phyloP scores from a whole-genome alignment of 169 alveolate genomes.

The Plasmodium inui region DNA sequence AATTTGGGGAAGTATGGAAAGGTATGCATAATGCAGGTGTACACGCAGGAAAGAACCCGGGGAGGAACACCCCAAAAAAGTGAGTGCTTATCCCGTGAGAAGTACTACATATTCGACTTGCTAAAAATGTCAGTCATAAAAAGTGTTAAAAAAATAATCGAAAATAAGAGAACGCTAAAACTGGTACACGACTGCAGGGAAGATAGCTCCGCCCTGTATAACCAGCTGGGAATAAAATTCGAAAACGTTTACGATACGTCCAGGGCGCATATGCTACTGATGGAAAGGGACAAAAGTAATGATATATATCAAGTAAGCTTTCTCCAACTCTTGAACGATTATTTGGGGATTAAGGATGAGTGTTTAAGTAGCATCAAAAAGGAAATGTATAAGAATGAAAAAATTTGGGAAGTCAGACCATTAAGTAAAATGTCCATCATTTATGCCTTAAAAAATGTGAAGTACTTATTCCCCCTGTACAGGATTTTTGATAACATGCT shows the following conservation, averaged over 20 bases:
- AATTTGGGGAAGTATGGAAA: slow-evolving; percentile 83
- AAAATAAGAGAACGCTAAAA: slow-evolving; percentile 71
- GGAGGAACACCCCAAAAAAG: background rate
- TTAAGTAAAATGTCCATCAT: slow-evolving; percentile 53
- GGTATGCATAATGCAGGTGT: slow-evolving; percentile 77
- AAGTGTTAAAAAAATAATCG: slow-evolving; percentile 78
- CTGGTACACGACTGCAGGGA: slow-evolving; percentile 78
- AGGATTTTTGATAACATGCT: slow-evolving; percentile 55
- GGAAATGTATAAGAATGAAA: slow-evolving; percentile 75
- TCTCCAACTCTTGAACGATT: slow-evolving; percentile 55
- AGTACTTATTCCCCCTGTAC: slow-evolving; percentile 57
- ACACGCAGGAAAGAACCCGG: slow-evolving; percentile 13
- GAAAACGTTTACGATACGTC: slow-evolving; percentile 82
- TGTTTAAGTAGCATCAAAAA: slow-evolving; percentile 59
- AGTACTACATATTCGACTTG: slow-evolving; percentile 45
- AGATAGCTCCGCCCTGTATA: slow-evolving; percentile 82
- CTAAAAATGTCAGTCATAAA: slow-evolving; percentile 17
- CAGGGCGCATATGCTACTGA: slow-evolving; percentile 69
- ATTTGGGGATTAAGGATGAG: slow-evolving; percentile 73
- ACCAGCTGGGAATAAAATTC: slow-evolving; percentile 81
- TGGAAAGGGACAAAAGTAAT: slow-evolving; percentile 39
- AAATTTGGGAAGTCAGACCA: slow-evolving; percentile 74
- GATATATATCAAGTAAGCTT: slow-evolving; percentile 72
- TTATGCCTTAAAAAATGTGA: slow-evolving; percentile 75
- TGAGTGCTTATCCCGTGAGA: slow-evolving; percentile 9